Percentiles rank a stretch among this genome's conserved stretches.
Conservation (phyloP, 768 basidiomycete genomes). For the Termitomyces sp. region DNA sequence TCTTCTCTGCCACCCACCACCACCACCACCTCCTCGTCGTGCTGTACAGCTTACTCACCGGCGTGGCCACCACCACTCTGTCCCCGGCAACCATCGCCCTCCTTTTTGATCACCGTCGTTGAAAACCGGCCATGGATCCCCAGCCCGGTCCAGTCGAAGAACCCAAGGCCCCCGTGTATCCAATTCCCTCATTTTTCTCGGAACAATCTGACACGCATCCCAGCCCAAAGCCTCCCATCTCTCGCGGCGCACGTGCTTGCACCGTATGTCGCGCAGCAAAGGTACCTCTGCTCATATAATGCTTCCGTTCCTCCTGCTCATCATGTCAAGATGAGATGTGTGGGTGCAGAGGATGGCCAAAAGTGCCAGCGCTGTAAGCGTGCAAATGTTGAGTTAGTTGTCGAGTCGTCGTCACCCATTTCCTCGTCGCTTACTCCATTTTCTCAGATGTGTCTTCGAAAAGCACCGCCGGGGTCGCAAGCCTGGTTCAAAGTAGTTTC, state of each 20-base stretch:
- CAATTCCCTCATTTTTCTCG: conserved; percentile 3
- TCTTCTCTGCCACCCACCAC: conserved; percentile 12
- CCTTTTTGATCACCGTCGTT: conserved; percentile 39
- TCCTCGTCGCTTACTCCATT: conserved; percentile 5
- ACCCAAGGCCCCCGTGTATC: conserved; percentile 28
- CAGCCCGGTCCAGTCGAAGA: conserved; percentile 31
- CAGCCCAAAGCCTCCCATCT: conserved; percentile 42
- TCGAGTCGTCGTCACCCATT: conserved; percentile 2
- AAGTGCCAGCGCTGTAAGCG: conserved; percentile 85
- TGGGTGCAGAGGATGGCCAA: conserved; percentile 82
- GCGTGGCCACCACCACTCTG: neutral
- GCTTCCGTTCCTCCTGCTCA: conserved; percentile 13
- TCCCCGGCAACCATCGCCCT: conserved; percentile 14
- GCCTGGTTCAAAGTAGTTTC: conserved; percentile 78
- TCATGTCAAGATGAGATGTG: conserved; percentile 77
- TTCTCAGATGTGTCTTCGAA: conserved; percentile 72
- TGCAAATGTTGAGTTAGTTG: conserved; percentile 66
- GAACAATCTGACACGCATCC: conserved; percentile 1
- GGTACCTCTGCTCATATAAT: conserved; percentile 32
- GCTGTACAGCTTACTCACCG: conserved; percentile 6
- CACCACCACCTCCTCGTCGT: conserved; percentile 3
- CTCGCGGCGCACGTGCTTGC: conserved; percentile 64
- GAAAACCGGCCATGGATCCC: conserved; percentile 40
- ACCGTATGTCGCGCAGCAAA: conserved; percentile 85
- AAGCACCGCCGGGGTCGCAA: conserved; percentile 88